Base-by-base conservation (phyloP, 805 yeast genomes). In the Schizosaccharomyces octosporus region DNA sequence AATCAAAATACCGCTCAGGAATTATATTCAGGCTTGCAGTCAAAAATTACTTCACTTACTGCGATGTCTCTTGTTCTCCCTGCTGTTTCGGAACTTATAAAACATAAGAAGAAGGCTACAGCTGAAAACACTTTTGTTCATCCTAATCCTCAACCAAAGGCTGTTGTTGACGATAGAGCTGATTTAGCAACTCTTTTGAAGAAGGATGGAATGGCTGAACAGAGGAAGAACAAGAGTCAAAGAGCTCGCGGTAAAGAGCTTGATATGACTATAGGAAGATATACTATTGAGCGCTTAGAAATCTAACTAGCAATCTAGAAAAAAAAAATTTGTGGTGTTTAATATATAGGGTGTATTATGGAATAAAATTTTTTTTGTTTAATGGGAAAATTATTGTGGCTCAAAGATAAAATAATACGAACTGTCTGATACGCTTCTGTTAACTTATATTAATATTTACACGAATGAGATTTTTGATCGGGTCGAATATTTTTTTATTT, bases 131-230 rank as follows among this genome's bases (percentile, higher is more conserved):
- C n/a, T 21, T 17, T 17, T 21, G 31, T 51, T 29, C 27, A 51
- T 48, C 21, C 43, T 27, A 57, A 36, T 17, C 60, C 60, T 19
- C 60, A 31, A 32, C 60, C 60, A 7, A 57, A 57, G 27, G 60
- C 60, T 11, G 45, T 57, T 57, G 48, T 41, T n/a, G 48, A 57
- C 3, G 60, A 57, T 21, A 36, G 15, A 6, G 42, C 21, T 21
- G 60, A 57, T 15, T 19, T 36, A 19, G 48, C 60, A n/a, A 57
- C 48, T 1, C 21, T 57, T 19, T 24, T 41, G 60, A 36, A 32
- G 19, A 51, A 51, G n/a, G 57, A 51, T 29, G 31, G 19, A 3
- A 11, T 51, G 19, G n/a, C 36, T 17, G 57, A 51, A 24, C 21
- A 51, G 27, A 29, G 36, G 15, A 51, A 51, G 32, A 29, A 29